Evolutionary conservation across 192 early-diverging fungal species (phyloP).

Genomic region (Lobosporangium transversale): DNA sequence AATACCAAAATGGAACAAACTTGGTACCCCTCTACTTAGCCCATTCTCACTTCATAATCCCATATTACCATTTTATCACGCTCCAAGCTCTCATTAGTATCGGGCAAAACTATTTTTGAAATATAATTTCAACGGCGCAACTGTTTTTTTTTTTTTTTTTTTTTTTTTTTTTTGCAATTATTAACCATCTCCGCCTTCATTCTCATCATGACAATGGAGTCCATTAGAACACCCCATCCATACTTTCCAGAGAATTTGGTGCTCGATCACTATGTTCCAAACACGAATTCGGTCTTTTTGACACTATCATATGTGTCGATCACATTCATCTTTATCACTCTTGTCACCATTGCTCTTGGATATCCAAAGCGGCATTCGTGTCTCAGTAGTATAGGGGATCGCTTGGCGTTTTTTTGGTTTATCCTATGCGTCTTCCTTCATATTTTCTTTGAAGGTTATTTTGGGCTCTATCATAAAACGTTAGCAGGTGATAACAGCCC

Average conservation of each 20-base stretch:
- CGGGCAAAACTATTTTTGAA: no score
- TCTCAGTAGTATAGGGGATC: slow-evolving; percentile 6
- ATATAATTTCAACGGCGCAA: no score
- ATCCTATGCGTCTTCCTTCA: slow-evolving; percentile 82
- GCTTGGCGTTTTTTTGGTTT: slow-evolving; percentile 80
- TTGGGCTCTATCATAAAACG: slow-evolving; percentile 69
- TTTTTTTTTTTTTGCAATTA: no score
- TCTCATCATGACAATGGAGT: background rate
- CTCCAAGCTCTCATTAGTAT: no score
- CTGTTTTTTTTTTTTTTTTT: no score
- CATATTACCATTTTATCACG: no score
- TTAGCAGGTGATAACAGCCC: slow-evolving; percentile 72
- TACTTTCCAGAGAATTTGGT: slow-evolving; percentile 24
- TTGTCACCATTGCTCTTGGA: background rate
- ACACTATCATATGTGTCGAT: slow-evolving; percentile 5
- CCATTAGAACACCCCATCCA: slow-evolving; percentile 17
- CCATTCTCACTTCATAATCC: no score
- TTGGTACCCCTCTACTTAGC: no score
- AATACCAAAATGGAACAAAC: slow-evolving; percentile 35
- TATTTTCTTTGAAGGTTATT: slow-evolving; percentile 85
- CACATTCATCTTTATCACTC: background rate
- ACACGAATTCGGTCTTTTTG: slow-evolving; percentile 10
- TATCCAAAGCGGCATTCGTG: slow-evolving; percentile 12
- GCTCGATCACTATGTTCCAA: slow-evolving; percentile 32
- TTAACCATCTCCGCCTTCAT: no score